Evolutionary conservation across 208 protist genomes (phyloP), one percentile per base, ranked within the genome.

Genomic region (Novymonas esmeraldas): DNA sequence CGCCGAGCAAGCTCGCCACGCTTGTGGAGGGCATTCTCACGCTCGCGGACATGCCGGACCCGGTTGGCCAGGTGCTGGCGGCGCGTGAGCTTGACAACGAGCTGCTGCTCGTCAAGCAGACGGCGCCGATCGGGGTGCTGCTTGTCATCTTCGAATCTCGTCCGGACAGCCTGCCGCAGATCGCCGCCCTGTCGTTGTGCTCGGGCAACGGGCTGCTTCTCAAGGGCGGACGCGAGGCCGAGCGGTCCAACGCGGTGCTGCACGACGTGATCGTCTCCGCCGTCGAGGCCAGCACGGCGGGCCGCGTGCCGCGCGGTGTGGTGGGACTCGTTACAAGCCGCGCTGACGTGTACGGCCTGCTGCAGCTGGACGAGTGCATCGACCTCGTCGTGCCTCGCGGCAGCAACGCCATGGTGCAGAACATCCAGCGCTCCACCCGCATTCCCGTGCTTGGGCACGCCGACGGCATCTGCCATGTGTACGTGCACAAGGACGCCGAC

Each of bases 401-500:
- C n/a, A 83, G 83, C 61, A 93, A 94, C 56, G 68, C 76, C 20
- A 84, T 98, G 76, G 93, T 98, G 54, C 75, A 84, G 61, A 81
- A 88, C 79, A 94, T 98, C 38, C 84, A 97, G 71, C 44, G 67
- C 16, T 91, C 85, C 45, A 95, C 91, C 29, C 82, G 79, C 46
- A 97, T 98, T 60, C 92, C 95, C 20, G 94, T 98, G 3, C 78
- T 98, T 11, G 96, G 96, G 31, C 97, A 98, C 79, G 90, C 96
- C 5, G 97, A 98, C 56, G 97, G 97, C 44, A 93, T 98, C 52
- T 98, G 97, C 80, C 92, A 96, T 67, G 74, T 98, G 14, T 98
- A 95, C 68, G 62, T 98, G 7, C 92, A 98, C 74, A 44, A 71
- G 20, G 73, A 85, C 64, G 93, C 87, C 10, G 86, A 95, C 62